phyloP scores from a whole-genome alignment of 2,329 filamentous ascomycete species.

The Sordariomycetes sp. region DNA sequence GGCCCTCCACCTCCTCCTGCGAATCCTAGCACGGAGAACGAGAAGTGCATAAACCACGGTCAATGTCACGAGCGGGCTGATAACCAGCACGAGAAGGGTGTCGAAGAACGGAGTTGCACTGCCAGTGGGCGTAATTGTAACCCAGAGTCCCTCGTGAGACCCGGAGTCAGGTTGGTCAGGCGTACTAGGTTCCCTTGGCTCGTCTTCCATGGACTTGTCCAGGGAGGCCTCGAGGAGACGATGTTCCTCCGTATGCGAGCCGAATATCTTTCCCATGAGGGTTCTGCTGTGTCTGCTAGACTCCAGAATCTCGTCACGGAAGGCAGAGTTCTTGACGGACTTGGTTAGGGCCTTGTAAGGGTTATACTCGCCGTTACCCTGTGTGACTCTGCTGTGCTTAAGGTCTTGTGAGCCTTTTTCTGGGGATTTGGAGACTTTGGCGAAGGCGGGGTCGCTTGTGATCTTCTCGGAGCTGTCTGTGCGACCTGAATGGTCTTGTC shows the following conservation, averaged over 20 bases:
- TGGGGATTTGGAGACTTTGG: not conserved
- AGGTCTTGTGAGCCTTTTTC: too few relatives aligned
- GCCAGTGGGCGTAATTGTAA: slow-evolving; percentile 88
- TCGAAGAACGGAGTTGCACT: slow-evolving; percentile 92
- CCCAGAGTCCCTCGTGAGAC: slow-evolving; percentile 70
- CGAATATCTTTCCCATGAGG: slow-evolving; percentile 1
- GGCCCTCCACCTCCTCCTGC: slow-evolving; percentile 87
- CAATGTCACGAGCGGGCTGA: slow-evolving; percentile 85
- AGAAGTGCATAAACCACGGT: slow-evolving; percentile 88
- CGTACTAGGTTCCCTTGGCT: slow-evolving; percentile 7
- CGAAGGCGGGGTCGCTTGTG: slow-evolving; percentile 4
- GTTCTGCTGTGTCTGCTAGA: slow-evolving; percentile 8
- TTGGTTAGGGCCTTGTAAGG: not conserved
- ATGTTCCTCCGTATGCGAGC: not conserved
- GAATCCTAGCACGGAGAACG: slow-evolving; percentile 78
- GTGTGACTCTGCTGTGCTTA: too few relatives aligned
- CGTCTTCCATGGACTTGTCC: not conserved
- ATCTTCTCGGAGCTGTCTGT: not conserved
- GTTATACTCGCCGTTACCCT: too few relatives aligned
- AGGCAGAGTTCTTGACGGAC: not conserved
- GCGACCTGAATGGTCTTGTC: slow-evolving; percentile 3
- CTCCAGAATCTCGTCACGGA: slow-evolving; percentile 11
- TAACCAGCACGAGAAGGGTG: slow-evolving; percentile 89
- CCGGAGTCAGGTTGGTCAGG: slow-evolving; percentile 15
- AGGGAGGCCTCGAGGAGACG: too few relatives aligned